Evolutionary conservation across 768 basidiomycete genomes (phyloP), one percentile per base, ranked within the genome.

Genomic region (Coprinopsis strossmayeri): DNA sequence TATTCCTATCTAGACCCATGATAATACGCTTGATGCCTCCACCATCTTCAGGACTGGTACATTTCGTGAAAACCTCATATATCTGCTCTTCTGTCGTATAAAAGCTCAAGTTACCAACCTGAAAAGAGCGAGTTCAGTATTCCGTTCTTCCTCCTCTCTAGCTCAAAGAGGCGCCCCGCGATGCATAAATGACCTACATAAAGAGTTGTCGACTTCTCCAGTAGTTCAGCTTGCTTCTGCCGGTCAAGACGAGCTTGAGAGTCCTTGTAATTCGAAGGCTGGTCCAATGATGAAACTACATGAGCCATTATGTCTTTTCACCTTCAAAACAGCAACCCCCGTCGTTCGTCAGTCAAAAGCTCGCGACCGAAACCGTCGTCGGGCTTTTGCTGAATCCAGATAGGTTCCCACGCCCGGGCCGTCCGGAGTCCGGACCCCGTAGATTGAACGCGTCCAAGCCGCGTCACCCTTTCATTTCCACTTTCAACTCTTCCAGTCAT

Each of bases 181-280:
- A 7, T 32, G 30, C 30, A 32, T 15, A 32, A 18, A 38, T 42
- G 63, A 70, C 89, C 63, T 64, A 96, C 91, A 62, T 98, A 98
- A 53, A 97, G 76, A 1, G 95, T 97, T 21, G 83, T 82, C 4
- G 91, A 92, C 60, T 84, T 88, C 35, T 78, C 64, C 32, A 96
- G 81, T n/a, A 90, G 62, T 5, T 91, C 85, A 56, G 83, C 78
- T 61, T 94, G 91, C 55, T 66, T 83, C 56, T 79, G 74, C 53
- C 87, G 76, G 69, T 96, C 87, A 45, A 92, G 69, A 48, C 85
- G 79, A 32, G 76, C 73, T 67, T 94, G 88, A 12, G 90, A 94
- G 68, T 99, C 95, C 64, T 93, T 91, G 70, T 99, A 99, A 65
- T 92, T 91, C 3, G 93, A 96, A 39, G 93, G 94, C 65, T 91